Percentiles rank a stretch among this genome's conserved stretches.
phyloP scores from a whole-genome alignment of 306 rosid species.

The Prunus mira region DNA sequence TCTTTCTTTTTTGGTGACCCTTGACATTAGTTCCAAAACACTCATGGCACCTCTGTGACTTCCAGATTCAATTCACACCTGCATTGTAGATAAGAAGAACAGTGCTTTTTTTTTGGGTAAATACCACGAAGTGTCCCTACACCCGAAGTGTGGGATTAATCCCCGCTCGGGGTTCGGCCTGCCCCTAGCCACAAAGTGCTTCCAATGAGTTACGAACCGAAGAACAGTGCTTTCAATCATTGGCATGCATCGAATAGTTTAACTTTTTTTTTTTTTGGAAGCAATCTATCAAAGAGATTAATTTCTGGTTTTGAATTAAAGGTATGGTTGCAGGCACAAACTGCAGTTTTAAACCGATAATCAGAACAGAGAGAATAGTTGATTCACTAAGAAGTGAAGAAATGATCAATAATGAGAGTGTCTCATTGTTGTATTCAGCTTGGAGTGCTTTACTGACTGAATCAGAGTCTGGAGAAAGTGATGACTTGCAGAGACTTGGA shows the following conservation, averaged over 20 bases:
- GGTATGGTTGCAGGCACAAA: slow-evolving; percentile 33
- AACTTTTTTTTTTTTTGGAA: not conserved
- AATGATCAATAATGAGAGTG: slow-evolving; percentile 32
- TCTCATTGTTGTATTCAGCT: slow-evolving; percentile 57
- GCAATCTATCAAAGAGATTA: not conserved
- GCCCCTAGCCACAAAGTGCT: too few species aligned
- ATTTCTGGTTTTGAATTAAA: slow-evolving; percentile 7
- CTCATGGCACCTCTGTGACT: not conserved
- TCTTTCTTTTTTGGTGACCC: not conserved
- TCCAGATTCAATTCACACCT: not conserved
- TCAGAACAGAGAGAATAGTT: slow-evolving; percentile 34
- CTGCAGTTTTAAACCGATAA: slow-evolving; percentile 28
- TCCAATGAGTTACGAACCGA: not conserved
- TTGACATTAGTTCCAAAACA: not conserved
- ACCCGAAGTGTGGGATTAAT: too few species aligned
- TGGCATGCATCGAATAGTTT: not conserved
- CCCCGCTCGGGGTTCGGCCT: too few species aligned
- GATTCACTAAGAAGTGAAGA: slow-evolving; percentile 30
- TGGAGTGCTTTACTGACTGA: slow-evolving; percentile 60
- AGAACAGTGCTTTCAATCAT: not conserved
- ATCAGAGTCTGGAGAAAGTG: slow-evolving; percentile 20
- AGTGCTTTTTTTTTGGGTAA: not conserved
- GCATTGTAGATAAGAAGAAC: not conserved
- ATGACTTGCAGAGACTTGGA: slow-evolving; percentile 37
- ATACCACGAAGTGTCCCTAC: too few species aligned